phyloP scores from a whole-genome alignment of 2,329 filamentous ascomycete genomes.

The Fusarium sp. region DNA sequence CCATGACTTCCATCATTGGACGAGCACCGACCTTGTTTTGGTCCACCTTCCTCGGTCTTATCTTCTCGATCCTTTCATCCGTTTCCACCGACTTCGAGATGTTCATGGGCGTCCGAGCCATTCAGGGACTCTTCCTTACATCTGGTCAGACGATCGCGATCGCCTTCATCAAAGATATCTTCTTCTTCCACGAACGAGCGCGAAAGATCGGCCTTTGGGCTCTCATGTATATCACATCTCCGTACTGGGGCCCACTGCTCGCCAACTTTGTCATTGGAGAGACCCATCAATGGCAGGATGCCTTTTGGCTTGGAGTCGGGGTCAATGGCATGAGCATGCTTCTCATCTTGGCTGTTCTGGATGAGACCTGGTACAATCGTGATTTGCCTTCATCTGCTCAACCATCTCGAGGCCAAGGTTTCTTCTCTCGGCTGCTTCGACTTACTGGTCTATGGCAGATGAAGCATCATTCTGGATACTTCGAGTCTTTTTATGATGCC shows the following conservation, averaged over 20 bases:
- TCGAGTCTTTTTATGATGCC: constrained; percentile 4
- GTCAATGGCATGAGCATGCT: constrained; percentile 51
- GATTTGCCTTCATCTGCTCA: constrained; percentile 49
- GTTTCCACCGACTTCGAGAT: constrained; percentile 11
- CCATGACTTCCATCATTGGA: constrained; percentile 30
- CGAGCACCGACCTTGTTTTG: constrained; percentile 34
- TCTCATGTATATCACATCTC: constrained; percentile 52
- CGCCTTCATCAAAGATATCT: constrained; percentile 66
- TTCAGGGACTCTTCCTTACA: constrained; percentile 56
- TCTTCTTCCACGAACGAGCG: constrained; percentile 67
- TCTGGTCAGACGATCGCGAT: constrained; percentile 57
- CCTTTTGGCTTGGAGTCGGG: constrained; percentile 59
- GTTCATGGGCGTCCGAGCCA: constrained; percentile 23
- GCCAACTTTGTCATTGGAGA: constrained; percentile 59
- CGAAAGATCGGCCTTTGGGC: constrained; percentile 62
- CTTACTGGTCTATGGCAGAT: constrained; percentile 29
- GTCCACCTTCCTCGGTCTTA: constrained; percentile 26
- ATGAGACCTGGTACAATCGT: constrained; percentile 63
- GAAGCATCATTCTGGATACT: constrained; percentile 26
- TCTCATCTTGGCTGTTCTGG: constrained; percentile 53
- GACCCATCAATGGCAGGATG: constrained; percentile 55
- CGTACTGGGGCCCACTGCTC: constrained; percentile 57
- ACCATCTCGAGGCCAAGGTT: constrained; percentile 45
- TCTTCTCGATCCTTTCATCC: constrained; percentile 22
- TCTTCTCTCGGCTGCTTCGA: constrained; percentile 37